These are phyloP conservation scores for Torulaspora gathmanii DNA, from an alignment of 805 yeast genomes.

Conservation along the genomic window DNA sequence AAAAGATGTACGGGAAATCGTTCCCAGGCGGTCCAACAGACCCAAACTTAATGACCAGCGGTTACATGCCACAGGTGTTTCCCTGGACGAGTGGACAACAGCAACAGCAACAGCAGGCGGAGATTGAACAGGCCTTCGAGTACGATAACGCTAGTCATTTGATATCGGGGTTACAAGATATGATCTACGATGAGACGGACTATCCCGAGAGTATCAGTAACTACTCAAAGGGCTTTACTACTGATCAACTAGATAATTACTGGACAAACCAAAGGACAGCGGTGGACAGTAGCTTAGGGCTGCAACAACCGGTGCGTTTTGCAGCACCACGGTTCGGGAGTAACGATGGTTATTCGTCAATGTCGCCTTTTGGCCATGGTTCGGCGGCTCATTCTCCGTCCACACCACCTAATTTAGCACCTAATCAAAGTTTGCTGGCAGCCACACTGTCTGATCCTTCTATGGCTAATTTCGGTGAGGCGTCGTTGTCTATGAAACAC, in stretches of 20 bases:
- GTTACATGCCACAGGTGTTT: constrained; percentile 11
- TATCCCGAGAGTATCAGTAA: constrained; percentile 29
- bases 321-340: not conserved
- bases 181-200: constrained; percentile 33
- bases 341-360: constrained; percentile 1
- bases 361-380: constrained; percentile 2
- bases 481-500: constrained; percentile 4
- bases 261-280: constrained; percentile 24
- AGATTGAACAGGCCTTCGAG: constrained; percentile 27
- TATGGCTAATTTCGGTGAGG: constrained; percentile 10
- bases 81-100: constrained; percentile 15
- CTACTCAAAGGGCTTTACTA: constrained; percentile 32
- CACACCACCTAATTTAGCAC: constrained; percentile 7
- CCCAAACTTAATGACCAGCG: constrained; percentile 17
- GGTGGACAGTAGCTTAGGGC: not conserved
- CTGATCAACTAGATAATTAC: constrained; percentile 37
- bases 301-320: not conserved
- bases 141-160: constrained; percentile 31
- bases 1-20: constrained; percentile 1
- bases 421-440: constrained; percentile 19
- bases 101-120: constrained; percentile 8
- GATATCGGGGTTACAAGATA: constrained; percentile 33
- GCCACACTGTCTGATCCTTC: constrained; percentile 18
- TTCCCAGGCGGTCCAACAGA: constrained; percentile 16
- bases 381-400: constrained; percentile 7